Evolutionary conservation across 2,329 filamentous ascomycete genomes (phyloP).

Genomic region (Macrophomina tecta): DNA sequence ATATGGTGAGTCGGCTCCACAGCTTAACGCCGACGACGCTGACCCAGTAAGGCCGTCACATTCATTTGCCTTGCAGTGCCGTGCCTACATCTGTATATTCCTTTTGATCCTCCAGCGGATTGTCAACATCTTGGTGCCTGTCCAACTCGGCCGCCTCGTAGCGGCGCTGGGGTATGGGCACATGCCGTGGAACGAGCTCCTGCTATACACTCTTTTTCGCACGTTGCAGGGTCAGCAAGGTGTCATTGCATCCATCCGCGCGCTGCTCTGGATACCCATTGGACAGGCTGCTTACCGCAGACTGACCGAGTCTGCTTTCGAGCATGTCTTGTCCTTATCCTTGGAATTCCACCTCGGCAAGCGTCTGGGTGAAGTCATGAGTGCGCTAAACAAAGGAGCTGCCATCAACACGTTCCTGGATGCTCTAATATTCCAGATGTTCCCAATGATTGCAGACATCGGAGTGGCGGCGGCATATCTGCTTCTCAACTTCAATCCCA

Average conservation of each 20-base stretch:
- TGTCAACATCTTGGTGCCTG: conserved; percentile 53
- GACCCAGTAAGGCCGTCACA: conserved; percentile 49
- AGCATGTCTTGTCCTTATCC: conserved; percentile 55
- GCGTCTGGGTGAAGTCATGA: conserved; percentile 59
- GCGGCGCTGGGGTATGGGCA: conserved; percentile 49
- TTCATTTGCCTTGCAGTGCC: conserved; percentile 49
- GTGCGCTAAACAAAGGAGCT: conserved; percentile 55
- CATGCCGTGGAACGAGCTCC: conserved; percentile 52
- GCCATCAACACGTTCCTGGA: conserved; percentile 62
- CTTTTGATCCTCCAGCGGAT: conserved; percentile 52
- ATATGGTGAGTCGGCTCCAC: conserved; percentile 44
- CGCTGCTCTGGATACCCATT: conserved; percentile 57
- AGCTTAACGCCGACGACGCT: conserved; percentile 23
- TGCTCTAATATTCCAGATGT: conserved; percentile 62
- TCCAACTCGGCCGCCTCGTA: conserved; percentile 52
- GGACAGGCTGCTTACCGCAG: conserved; percentile 53
- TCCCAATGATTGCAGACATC: conserved; percentile 67
- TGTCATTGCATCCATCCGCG: conserved; percentile 49
- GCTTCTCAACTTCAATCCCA: conserved; percentile 64
- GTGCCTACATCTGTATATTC: conserved; percentile 49
- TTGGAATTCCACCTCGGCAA: conserved; percentile 61
- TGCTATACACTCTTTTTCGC: conserved; percentile 54
- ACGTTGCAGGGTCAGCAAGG: conserved; percentile 56
- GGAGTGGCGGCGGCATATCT: conserved; percentile 65
- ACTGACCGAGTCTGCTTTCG: conserved; percentile 54